Conservation (phyloP, 768 basidiomycete species). For the Peribolospora kevripleyi region DNA sequence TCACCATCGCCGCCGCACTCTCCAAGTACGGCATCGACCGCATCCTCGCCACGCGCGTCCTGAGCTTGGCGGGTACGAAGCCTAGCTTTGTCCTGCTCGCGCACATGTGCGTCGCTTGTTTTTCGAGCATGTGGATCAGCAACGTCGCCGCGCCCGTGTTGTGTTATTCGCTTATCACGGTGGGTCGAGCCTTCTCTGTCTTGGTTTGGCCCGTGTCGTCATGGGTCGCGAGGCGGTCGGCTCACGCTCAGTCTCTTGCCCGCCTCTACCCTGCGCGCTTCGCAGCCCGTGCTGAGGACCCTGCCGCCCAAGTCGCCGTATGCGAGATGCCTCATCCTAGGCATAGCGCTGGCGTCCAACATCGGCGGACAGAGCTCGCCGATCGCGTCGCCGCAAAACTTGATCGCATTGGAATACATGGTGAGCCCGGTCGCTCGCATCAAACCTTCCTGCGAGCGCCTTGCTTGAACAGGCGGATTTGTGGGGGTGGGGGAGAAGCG, state of each 20-base stretch:
- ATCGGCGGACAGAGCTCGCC: slow-evolving; percentile 94
- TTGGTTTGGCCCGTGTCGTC: not conserved
- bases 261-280: not conserved
- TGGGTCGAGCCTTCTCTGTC: slow-evolving; percentile 20
- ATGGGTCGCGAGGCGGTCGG: slow-evolving; percentile 6
- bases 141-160: slow-evolving; percentile 95
- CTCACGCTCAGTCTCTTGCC: not conserved
- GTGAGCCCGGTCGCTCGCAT: too few species aligned
- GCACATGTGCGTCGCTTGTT: slow-evolving; percentile 89
- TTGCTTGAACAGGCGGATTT: too few species aligned
- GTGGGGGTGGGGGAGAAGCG: too few species aligned
- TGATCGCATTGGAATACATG: slow-evolving; percentile 78
- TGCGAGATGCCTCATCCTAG: slow-evolving; percentile 73
- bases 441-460: too few species aligned
- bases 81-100: slow-evolving; percentile 70
- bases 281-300: slow-evolving; percentile 73
- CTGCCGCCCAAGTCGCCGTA: slow-evolving; percentile 67
- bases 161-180: slow-evolving; percentile 84
- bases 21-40: slow-evolving; percentile 89
- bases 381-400: slow-evolving; percentile 92
- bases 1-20: slow-evolving; percentile 88
- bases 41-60: slow-evolving; percentile 65
- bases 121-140: slow-evolving; percentile 99
- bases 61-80: slow-evolving; percentile 67
- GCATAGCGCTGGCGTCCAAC: slow-evolving; percentile 91